Evolutionary conservation across 1,284 basidiomycete genomes (phyloP), one percentile per base, ranked within the genome.

Genomic region (Melampsora larici-populina): DNA sequence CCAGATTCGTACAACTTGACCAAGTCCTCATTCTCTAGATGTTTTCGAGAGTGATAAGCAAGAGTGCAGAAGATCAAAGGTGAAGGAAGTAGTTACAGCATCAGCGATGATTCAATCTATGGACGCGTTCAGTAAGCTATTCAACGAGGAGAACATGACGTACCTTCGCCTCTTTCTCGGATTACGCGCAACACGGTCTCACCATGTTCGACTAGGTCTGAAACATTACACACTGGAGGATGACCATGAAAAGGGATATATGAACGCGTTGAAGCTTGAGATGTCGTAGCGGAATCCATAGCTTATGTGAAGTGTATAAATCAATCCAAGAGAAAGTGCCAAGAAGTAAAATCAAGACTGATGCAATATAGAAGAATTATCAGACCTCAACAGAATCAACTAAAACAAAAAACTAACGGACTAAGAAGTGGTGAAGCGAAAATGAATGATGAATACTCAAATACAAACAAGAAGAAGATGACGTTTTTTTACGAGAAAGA

Each of bases 1-100:
- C 66, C 66, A 46, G 66, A 68, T 36, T 68, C 66, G 36, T 68
- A 68, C 21, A 68, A 36, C 29, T 68, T 68, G 9, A 68, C 66
- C 13, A 68, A 36, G n/a, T 31, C 66, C 36, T 68, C 66, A 48
- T 68, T 68, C 24, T 68, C 66, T 68, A 24, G 21, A 29, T 36
- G 26, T 9, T 58, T n/a, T n/a, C 5, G 55, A 24, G 55, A 58
- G 29, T 58, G n/a, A 26, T 24, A 2, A 5, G 15, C 43, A 46
- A 46, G 43, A 15, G 43, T 15, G 43, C 43, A 46, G 11, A 46
- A 46, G 21, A 58, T 58, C 21, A 58, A 58, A 58, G 13, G 29
- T 58, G 11, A 29, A 58, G 29, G n/a, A 13, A 58, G n/a, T 21
- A 58, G 21, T 8, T 24, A 58, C 21, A 24, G 55, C 5, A 58